Conservation (phyloP, 1,139 yeast species). For the Meyerozyma carpophila region DNA sequence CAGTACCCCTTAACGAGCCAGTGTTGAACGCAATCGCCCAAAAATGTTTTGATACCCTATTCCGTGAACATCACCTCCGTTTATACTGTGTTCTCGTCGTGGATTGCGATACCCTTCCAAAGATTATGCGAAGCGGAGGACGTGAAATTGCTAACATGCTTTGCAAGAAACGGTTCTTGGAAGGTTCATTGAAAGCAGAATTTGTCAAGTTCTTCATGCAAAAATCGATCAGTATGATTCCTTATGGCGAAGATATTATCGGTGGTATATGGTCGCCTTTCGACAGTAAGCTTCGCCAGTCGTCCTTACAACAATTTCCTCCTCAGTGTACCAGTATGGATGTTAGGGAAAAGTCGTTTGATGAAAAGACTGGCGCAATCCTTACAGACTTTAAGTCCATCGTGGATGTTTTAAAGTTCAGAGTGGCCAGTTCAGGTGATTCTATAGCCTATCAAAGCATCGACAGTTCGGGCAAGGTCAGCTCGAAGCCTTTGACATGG, state of each 20-base stretch:
- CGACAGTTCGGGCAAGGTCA: slow-evolving; percentile 48
- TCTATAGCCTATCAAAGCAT: slow-evolving; percentile 75
- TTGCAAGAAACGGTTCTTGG: slow-evolving; percentile 74
- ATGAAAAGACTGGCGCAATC: slow-evolving; percentile 70
- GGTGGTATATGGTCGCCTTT: slow-evolving; percentile 87
- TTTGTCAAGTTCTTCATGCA: slow-evolving; percentile 77
- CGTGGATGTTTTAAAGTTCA: slow-evolving; percentile 70
- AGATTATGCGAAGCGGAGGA: slow-evolving; percentile 79
- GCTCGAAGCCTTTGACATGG: slow-evolving; percentile 66
- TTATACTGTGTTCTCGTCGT: slow-evolving; percentile 80
- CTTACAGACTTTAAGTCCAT: slow-evolving; percentile 70
- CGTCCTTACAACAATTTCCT: slow-evolving; percentile 37
- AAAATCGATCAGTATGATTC: slow-evolving; percentile 61
- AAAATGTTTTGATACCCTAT: slow-evolving; percentile 65
- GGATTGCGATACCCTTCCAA: slow-evolving; percentile 77
- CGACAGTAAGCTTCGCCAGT: slow-evolving; percentile 54
- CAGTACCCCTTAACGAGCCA: slow-evolving; percentile 47
- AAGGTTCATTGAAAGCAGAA: slow-evolving; percentile 70
- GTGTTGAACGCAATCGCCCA: slow-evolving; percentile 70
- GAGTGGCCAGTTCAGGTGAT: slow-evolving; percentile 72
- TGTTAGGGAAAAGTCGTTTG: slow-evolving; percentile 65
- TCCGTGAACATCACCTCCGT: slow-evolving; percentile 67
- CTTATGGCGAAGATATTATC: slow-evolving; percentile 70
- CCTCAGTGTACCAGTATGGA: slow-evolving; percentile 73
- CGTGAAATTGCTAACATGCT: slow-evolving; percentile 91